Conservation (phyloP, 2,329 filamentous ascomycete species). For the Bisporella sp. region DNA sequence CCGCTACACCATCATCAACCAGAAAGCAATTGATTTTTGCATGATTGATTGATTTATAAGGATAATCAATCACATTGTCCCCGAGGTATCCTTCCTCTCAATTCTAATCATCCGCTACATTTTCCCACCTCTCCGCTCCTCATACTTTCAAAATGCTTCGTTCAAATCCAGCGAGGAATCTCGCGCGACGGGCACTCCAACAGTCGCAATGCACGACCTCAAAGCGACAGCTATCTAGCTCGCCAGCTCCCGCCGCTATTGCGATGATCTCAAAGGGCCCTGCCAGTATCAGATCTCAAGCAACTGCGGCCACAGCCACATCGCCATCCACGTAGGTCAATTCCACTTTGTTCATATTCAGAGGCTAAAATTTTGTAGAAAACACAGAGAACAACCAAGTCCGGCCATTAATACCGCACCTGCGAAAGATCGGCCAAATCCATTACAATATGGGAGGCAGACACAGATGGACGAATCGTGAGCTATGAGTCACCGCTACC, state of each 20-base stretch:
- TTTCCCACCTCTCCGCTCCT: slow-evolving; percentile 3
- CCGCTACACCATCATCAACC: no score
- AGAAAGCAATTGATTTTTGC: background rate
- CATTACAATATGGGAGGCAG: slow-evolving; percentile 49
- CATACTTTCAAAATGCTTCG: slow-evolving; percentile 36
- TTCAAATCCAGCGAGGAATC: slow-evolving; percentile 40
- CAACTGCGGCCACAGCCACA: slow-evolving; percentile 39
- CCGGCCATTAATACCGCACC: slow-evolving; percentile 48
- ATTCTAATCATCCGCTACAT: slow-evolving; percentile 1
- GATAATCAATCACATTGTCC: background rate
- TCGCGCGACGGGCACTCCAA: slow-evolving; percentile 36
- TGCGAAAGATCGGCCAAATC: slow-evolving; percentile 40
- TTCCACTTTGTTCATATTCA: slow-evolving; percentile 18
- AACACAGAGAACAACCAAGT: slow-evolving; percentile 53
- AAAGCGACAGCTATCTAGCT: slow-evolving; percentile 35
- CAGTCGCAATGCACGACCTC: slow-evolving; percentile 16
- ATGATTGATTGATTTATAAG: background rate
- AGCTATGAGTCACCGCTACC: slow-evolving; percentile 30
- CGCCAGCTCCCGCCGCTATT: slow-evolving; percentile 29
- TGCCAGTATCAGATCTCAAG: slow-evolving; percentile 39
- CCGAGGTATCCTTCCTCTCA: background rate
- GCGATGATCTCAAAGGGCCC: slow-evolving; percentile 31
- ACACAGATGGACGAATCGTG: slow-evolving; percentile 77
- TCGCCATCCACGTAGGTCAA: slow-evolving; percentile 15
- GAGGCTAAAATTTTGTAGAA: slow-evolving; percentile 30